phyloP scores from a whole-genome alignment of 345 rosid species.

The Clarkia xantiana region DNA sequence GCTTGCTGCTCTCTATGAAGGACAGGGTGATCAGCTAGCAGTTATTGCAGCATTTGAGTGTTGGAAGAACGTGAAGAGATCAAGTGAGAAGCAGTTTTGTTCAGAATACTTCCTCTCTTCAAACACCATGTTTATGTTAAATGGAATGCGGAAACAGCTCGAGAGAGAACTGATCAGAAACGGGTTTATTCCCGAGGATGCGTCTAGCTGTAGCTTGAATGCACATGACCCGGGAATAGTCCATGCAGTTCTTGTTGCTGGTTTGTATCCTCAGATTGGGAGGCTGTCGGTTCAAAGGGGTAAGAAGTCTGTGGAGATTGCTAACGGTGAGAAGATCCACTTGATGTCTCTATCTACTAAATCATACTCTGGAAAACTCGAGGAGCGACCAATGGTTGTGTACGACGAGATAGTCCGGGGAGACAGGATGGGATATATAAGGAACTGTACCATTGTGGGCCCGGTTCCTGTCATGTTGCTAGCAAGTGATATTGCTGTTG shows the following conservation, averaged over 20 bases:
- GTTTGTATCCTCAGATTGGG: slow-evolving; percentile 81
- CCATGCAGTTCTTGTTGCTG: slow-evolving; percentile 72
- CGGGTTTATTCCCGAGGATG: slow-evolving; percentile 50
- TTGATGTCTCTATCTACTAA: slow-evolving; percentile 56
- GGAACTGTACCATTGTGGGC: slow-evolving; percentile 56
- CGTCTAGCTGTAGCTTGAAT: slow-evolving; percentile 46
- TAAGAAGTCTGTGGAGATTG: slow-evolving; percentile 51
- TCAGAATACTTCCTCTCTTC: slow-evolving; percentile 63
- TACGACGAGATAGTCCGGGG: slow-evolving; percentile 87
- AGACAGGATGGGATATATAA: slow-evolving; percentile 58
- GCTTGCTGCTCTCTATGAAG: slow-evolving; percentile 73
- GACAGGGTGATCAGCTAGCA: slow-evolving; percentile 84
- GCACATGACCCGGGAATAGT: slow-evolving; percentile 63
- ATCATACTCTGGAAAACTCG: slow-evolving; percentile 22
- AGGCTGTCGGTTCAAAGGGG: slow-evolving; percentile 37
- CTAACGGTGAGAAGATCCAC: slow-evolving; percentile 55
- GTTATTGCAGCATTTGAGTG: slow-evolving; percentile 83
- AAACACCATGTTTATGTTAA: slow-evolving; percentile 60
- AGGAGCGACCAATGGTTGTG: slow-evolving; percentile 37
- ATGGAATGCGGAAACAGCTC: slow-evolving; percentile 78
- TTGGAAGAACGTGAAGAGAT: slow-evolving; percentile 67
- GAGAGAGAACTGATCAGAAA: slow-evolving; percentile 46
- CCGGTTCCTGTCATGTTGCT: slow-evolving; percentile 62
- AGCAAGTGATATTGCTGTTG: slow-evolving; percentile 72
- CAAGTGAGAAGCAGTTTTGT: slow-evolving; percentile 49